These are phyloP conservation scores for Kuraishia ogatae DNA, from an alignment of 805 yeast genomes.

Conservation along the genomic window DNA sequence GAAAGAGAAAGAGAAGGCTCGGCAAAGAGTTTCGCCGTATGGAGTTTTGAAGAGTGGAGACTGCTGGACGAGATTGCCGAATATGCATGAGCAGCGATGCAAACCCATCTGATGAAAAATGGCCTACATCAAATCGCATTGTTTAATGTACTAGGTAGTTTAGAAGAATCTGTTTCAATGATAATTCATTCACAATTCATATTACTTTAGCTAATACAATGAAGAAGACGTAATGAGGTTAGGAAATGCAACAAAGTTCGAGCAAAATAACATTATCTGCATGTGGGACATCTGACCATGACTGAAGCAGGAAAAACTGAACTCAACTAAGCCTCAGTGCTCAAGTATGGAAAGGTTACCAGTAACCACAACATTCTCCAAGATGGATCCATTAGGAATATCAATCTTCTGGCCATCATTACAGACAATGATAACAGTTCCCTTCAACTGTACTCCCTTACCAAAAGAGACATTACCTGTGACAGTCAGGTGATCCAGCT, in stretches of 20 bases:
- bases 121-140: too few species aligned
- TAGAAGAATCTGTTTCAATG: background rate
- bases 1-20: conserved; percentile 77
- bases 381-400: conserved; percentile 90
- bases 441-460: conserved; percentile 83
- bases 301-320: background rate
- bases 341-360: conserved; percentile 93
- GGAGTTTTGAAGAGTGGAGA: conserved; percentile 18
- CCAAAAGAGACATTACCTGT: conserved; percentile 95
- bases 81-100: too few species aligned
- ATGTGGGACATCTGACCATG: conserved; percentile 6
- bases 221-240: background rate
- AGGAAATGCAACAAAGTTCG: conserved; percentile 2
- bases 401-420: conserved; percentile 95
- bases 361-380: conserved; percentile 95
- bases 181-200: background rate
- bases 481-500: conserved; percentile 93
- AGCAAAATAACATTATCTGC: conserved; percentile 2
- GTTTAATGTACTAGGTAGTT: too few species aligned
- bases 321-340: conserved; percentile 39
- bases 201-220: background rate
- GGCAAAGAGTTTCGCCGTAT: conserved; percentile 65
- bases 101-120: too few species aligned
- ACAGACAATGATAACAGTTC: conserved; percentile 96
- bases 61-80: too few species aligned